Evolutionary conservation across 179 eudicot species (phyloP), one percentile per base, ranked within the genome.

Genomic region (Sideroxylon spinosum): DNA sequence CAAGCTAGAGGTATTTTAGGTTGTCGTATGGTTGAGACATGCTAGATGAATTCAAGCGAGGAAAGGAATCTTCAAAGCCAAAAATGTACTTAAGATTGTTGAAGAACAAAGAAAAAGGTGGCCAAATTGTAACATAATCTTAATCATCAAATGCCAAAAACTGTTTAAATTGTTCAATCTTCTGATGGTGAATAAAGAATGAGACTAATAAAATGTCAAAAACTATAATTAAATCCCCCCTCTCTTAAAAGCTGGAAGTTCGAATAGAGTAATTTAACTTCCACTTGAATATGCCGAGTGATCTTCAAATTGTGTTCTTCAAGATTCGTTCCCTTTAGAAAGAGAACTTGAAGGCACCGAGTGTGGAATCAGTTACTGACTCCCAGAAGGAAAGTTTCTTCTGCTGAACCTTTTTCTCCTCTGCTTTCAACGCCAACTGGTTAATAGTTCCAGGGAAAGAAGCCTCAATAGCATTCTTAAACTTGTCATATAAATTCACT

Each of bases 261-360:
- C 10, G 9, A 57, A 32, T 16, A 74, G 29, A 3, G 1, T 29
- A 29, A 29, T 29, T 29, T 29, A 29, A 29, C 37, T 29, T 29
- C 37, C 37, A 29, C 37, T 29, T 3, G 37, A 29, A 29, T 29
- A 29, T 29, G 37, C 37, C 37, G 37, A 29, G 3, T 16, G 7
- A 17, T 16, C 7, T 11, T 56, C 56, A 8, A 53, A 7, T 23
- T 57, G n/a, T 11, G 2, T 29, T 59, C 56, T 49, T 19, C 62
- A 25, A 60, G 2, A 62, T 55, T 48, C 44, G 78, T 74, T 55
- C 17, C 73, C 73, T 68, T 77, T 74, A 90, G 81, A 93, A 93
- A 49, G 98, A 91, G 75, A 95, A 93, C 85, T 86, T 95, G 85
- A 95, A 95, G 70, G 89, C 89, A 79, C 93, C 98, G 2, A 87